Evolutionary conservation across 163 green algal species (phyloP), one percentile per base, ranked within the genome.

Genomic region (Chlamydomonas reinhardtii): DNA sequence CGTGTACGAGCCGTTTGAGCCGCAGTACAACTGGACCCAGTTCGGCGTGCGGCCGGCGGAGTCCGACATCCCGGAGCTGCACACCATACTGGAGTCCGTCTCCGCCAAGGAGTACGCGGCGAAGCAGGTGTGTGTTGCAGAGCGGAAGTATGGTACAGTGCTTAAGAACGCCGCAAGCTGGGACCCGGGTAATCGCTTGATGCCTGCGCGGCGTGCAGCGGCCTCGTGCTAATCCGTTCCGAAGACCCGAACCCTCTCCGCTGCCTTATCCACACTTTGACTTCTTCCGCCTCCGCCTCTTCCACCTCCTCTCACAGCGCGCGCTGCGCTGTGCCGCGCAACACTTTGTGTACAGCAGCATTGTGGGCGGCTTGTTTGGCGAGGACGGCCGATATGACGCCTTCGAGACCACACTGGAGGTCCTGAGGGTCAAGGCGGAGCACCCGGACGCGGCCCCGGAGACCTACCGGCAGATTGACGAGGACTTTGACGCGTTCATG

Each of bases 1-100:
- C 35, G 88, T 92, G 74, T 74, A 82, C 16, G 78, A 92, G 78
- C 88, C 88, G 1, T 90, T 90, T 68, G 88, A 92, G 69, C 88
- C 88, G 17, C 77, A 86, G 74, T 31, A 78, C 1, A 73, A 89
- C 48, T 92, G 88, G 88, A 69, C 37, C 24, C 14, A 48, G n/a
- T 92, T 90, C 54, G 80, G 65, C 6, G 59, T 92, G 68, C 78
- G 82, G 39, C 37, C 72, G 14, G 4, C 31, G n/a, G 88, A 91
- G 66, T 31, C 29, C 15, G 83, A 91, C 76, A 83, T 91, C 24
- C 88, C 88, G 0, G 48, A 56, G 19, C 76, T 91, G 65, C 88
- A 91, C 54, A 29, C 75, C 65, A 56, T 81, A 12, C 65, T 91
- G 65, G 88, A 62, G 19, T 48, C 59, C 24, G 71, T 89, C 3